Evolutionary conservation across 2,329 filamentous ascomycete genomes (phyloP), one percentile per base, ranked within the genome.

Genomic region (Didymella segeticola): DNA sequence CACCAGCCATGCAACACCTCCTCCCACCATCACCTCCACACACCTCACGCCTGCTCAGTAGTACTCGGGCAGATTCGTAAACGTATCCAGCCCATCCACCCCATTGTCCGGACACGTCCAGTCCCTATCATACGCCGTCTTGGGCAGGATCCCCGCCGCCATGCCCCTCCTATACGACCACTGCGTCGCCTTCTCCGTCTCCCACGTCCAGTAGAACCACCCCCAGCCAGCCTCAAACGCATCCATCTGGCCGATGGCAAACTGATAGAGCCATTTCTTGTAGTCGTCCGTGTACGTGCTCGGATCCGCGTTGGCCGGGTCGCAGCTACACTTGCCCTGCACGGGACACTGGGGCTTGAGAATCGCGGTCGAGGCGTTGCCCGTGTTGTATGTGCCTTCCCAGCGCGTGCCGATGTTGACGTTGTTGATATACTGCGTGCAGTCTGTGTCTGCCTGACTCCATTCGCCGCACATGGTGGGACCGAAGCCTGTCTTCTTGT

Each of bases 181-280:
- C 77, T 97, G 91, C 55, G 87, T 81, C 42, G 89, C 87, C 61
- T 77, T 82, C 79, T 98, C 93, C 25, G 93, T 96, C 77, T 92
- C 86, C 93, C 95, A 96, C 27, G 93, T 98, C 95, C 95, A 99
- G 78, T 99, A 99, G 78, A 96, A 97, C 95, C 95, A 99, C 42
- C 95, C 95, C 88, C 90, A 95, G 5, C 90, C 91, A 59, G 88
- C 87, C 75, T 98, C 93, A 70, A 98, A 99, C 54, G 88, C 90
- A 65, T 88, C 83, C 91, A 99, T 99, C 79, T 99, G 95, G 47
- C 93, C 95, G 76, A 96, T 89, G 5, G 95, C 95, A 77, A 98
- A 98, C 76, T 90, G 90, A 61, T 85, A 84, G 58, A 99, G 80
- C 76, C 93, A 98, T 63, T 86, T 78, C 78, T 95, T 96, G 78